phyloP scores from a whole-genome alignment of 2,329 filamentous ascomycete genomes.

The Clonostachys solani region DNA sequence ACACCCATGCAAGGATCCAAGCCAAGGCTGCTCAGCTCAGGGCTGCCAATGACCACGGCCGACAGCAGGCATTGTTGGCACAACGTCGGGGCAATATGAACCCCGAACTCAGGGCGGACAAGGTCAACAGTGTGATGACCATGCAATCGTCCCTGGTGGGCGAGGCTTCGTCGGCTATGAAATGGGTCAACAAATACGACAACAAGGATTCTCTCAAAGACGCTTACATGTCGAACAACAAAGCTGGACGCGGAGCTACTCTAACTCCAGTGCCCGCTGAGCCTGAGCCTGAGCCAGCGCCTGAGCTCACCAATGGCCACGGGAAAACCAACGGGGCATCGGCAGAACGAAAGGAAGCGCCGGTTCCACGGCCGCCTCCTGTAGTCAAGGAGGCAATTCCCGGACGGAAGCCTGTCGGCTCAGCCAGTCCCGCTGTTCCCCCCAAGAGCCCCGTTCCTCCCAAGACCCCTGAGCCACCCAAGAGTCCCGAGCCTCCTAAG shows the following conservation, averaged over 20 bases:
- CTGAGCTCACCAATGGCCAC: conserved; percentile 3
- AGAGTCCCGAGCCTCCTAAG: conserved; percentile 1
- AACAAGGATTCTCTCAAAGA: conserved; percentile 74
- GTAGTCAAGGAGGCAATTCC: not conserved
- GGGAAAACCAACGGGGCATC: conserved; percentile 1
- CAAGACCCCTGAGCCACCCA: conserved; percentile 1
- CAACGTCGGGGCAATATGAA: conserved; percentile 51
- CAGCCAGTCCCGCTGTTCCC: conserved; percentile 2
- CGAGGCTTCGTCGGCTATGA: conserved; percentile 90
- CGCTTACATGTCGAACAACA: conserved; percentile 75
- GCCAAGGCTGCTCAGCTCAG: conserved; percentile 84
- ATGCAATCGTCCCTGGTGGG: conserved; percentile 79
- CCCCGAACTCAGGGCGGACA: conserved; percentile 45
- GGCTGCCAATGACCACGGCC: conserved; percentile 60
- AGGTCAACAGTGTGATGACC: conserved; percentile 88
- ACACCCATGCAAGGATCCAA: conserved; percentile 91
- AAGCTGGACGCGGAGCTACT: conserved; percentile 62
- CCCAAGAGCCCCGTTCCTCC: not conserved
- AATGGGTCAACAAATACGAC: conserved; percentile 95
- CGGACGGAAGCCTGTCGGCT: not conserved
- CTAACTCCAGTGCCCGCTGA: conserved; percentile 27
- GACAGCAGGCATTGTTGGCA: conserved; percentile 32
- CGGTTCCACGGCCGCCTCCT: conserved; percentile 1
- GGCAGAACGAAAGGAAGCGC: conserved; percentile 7
- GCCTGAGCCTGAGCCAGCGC: too few relatives aligned